Evolutionary conservation across 495 filamentous ascomycete genomes (phyloP).

Genomic region (Aspergillus carlsbadensis): DNA sequence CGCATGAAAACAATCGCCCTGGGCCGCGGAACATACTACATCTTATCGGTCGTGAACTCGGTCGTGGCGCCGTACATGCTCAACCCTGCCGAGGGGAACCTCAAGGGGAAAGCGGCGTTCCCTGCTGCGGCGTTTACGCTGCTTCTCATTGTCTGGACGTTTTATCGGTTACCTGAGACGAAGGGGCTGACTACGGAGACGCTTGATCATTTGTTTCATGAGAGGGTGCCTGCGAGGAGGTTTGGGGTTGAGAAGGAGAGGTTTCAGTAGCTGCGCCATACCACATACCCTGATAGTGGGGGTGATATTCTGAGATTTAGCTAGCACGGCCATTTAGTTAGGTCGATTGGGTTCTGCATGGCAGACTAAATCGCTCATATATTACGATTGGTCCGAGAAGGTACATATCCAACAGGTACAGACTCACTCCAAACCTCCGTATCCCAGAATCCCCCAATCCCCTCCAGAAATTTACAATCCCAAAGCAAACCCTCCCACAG

Average conservation of each 20-base stretch:
- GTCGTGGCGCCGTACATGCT: constrained; percentile 75
- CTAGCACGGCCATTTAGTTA: too few species aligned
- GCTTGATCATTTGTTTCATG: constrained; percentile 69
- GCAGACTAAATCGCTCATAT: too few species aligned
- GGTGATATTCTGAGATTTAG: too few species aligned
- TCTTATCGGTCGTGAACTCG: constrained; percentile 64
- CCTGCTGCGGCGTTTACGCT: constrained; percentile 67
- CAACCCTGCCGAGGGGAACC: constrained; percentile 70
- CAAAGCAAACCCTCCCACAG: too few species aligned
- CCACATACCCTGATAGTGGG: too few species aligned
- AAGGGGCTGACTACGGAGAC: constrained; percentile 66
- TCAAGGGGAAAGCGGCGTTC: constrained; percentile 66
- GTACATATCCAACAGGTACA: too few species aligned
- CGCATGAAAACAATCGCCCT: constrained; percentile 76
- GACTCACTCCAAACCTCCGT: too few species aligned
- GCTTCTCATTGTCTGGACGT: constrained; percentile 72
- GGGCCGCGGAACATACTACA: constrained; percentile 68
- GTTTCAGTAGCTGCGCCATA: constrained; percentile 6
- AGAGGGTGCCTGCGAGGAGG: constrained; percentile 62
- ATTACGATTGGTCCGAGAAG: too few species aligned
- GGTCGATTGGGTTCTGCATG: too few species aligned
- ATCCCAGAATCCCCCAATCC: too few species aligned
- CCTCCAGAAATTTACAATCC: too few species aligned
- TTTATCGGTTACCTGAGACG: constrained; percentile 8
- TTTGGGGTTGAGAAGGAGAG: constrained; percentile 40